Evolutionary conservation across 1,284 basidiomycete species (phyloP).

Genomic region (Stereum hirsutum): DNA sequence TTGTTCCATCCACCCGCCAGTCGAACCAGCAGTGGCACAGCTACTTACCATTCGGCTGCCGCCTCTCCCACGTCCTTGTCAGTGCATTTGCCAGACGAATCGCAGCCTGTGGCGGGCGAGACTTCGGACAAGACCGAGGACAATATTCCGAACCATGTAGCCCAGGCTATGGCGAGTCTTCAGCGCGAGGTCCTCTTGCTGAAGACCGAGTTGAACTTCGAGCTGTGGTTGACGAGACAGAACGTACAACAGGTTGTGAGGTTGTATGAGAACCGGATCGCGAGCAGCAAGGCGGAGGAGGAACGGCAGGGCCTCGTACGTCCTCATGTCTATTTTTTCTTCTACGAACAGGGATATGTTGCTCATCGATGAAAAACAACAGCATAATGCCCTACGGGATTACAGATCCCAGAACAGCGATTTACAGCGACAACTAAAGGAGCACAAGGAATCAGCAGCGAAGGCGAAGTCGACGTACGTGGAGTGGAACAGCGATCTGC

Average conservation of each 20-base stretch:
- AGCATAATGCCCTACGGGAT: constrained; percentile 73
- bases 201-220: constrained; percentile 73
- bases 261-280: constrained; percentile 62
- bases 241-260: constrained; percentile 74
- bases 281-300: constrained; percentile 63
- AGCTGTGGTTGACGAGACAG: constrained; percentile 71
- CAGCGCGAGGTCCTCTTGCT: constrained; percentile 69
- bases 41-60: too few species aligned
- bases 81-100: constrained; percentile 12
- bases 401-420: constrained; percentile 55
- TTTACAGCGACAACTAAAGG: constrained; percentile 52
- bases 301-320: constrained; percentile 75
- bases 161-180: constrained; percentile 52
- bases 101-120: constrained; percentile 5
- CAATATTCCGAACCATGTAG: constrained; percentile 35
- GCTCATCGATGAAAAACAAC: constrained; percentile 3
- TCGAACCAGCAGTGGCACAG: too few species aligned
- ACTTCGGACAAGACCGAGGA: constrained; percentile 10
- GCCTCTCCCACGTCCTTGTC: constrained; percentile 15
- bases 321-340: constrained; percentile 7
- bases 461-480: constrained; percentile 57
- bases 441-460: constrained; percentile 55
- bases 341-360: background rate
- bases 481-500: constrained; percentile 65
- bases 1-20: too few species aligned